A percentile compares a stretch with the other conserved stretches of the same genome.
phyloP scores from a whole-genome alignment of 1,284 basidiomycete species.

The Ceraceosorus bombacis region DNA sequence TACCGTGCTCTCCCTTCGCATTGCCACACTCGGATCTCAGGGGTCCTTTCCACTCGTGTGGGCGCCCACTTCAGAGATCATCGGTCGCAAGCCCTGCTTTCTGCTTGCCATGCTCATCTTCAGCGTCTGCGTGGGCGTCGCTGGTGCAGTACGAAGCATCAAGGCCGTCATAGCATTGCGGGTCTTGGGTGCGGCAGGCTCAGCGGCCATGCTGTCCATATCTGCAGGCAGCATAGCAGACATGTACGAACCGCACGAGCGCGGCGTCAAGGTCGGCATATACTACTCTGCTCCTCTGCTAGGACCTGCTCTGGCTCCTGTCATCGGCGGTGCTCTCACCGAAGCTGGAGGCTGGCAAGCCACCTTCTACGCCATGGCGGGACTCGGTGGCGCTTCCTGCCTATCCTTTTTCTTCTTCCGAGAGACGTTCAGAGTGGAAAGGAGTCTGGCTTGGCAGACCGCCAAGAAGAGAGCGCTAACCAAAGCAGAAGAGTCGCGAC shows the following conservation, averaged over 20 bases:
- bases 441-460: constrained; percentile 13
- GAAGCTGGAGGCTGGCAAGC: constrained; percentile 11
- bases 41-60: constrained; percentile 57
- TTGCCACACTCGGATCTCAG: neutral
- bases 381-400: constrained; percentile 10
- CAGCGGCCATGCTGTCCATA: constrained; percentile 13
- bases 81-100: constrained; percentile 35
- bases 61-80: constrained; percentile 68
- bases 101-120: constrained; percentile 11
- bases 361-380: constrained; percentile 18
- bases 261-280: constrained; percentile 15
- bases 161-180: constrained; percentile 13
- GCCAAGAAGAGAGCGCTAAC: constrained; percentile 2
- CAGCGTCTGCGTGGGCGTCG: constrained; percentile 8
- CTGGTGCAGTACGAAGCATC: constrained; percentile 6
- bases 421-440: constrained; percentile 13
- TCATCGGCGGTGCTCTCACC: constrained; percentile 17
- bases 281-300: constrained; percentile 16
- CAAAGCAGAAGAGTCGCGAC: neutral
- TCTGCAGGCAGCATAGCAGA: constrained; percentile 17
- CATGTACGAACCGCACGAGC: constrained; percentile 14
- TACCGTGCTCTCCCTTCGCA: no score
- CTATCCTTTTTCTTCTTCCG: constrained; percentile 6
- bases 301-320: constrained; percentile 16
- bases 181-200: constrained; percentile 10